Percentiles rank a stretch among this genome's conserved stretches.
Evolutionary conservation across 352 stramenopile genomes (phyloP).

Genomic region (Pythium dissimile): DNA sequence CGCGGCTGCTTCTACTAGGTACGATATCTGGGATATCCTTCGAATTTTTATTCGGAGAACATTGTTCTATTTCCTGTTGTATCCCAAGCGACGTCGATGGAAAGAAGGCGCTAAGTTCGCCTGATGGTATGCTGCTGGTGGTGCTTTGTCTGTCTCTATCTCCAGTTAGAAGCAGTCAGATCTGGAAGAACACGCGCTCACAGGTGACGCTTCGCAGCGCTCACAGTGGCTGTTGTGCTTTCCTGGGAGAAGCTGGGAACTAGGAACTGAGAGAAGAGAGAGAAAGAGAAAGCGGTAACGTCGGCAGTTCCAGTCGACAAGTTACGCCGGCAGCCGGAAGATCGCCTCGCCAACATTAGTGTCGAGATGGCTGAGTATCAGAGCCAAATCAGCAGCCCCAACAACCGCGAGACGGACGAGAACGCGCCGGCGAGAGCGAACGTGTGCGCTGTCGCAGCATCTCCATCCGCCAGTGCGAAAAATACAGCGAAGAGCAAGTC

Average conservation of each 20-base stretch:
- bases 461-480: background rate
- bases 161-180: background rate
- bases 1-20: constrained; percentile 5
- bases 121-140: too few species aligned
- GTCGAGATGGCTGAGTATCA: constrained; percentile 6
- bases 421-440: constrained; percentile 14
- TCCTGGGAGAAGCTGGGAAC: too few species aligned
- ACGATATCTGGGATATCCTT: background rate
- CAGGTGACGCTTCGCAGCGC: constrained; percentile 1
- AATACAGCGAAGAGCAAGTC: background rate
- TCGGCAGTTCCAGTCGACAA: constrained; percentile 25
- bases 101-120: background rate
- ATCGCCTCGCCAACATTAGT: too few species aligned
- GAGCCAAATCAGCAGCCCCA: background rate
- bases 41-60: constrained; percentile 1
- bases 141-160: too few species aligned
- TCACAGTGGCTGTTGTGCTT: too few species aligned
- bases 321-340: constrained; percentile 17
- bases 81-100: constrained; percentile 2
- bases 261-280: too few species aligned
- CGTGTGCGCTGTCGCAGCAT: background rate
- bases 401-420: constrained; percentile 5
- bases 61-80: too few species aligned
- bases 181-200: background rate
- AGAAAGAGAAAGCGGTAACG: constrained; percentile 20